Percentiles rank a stretch among this genome's conserved stretches.
These are phyloP conservation scores for Cystofilobasidium bisporidii DNA, from an alignment of 768 basidiomycete species.

Conservation along the genomic window DNA sequence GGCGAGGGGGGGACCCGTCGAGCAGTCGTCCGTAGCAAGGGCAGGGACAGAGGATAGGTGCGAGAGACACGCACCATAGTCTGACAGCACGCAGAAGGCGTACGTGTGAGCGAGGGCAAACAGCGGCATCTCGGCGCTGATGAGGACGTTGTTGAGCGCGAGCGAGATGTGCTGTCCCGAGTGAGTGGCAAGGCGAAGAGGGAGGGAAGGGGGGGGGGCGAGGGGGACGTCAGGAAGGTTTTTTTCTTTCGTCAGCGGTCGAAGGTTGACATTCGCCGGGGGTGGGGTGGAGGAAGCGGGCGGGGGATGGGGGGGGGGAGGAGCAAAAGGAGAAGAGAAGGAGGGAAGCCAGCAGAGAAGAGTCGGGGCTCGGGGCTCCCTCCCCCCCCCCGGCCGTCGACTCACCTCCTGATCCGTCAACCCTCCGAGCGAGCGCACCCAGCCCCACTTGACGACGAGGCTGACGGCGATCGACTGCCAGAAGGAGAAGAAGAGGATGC, in stretches of 20 bases:
- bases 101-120: slow-evolving; percentile 92
- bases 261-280: too few species aligned
- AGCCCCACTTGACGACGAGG: slow-evolving; percentile 70
- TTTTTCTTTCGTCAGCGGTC: too few species aligned
- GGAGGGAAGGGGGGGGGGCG: not conserved
- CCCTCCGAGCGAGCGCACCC: slow-evolving; percentile 66
- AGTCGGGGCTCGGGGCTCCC: too few species aligned
- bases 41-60: slow-evolving; percentile 50
- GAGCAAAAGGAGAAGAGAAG: not conserved
- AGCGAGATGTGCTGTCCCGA: slow-evolving; percentile 73
- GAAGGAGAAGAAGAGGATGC: slow-evolving; percentile 95
- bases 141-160: slow-evolving; percentile 77
- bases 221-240: not conserved
- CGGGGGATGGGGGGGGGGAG: not conserved
- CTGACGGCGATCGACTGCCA: slow-evolving; percentile 89
- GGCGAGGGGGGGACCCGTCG: not conserved
- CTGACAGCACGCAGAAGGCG: slow-evolving; percentile 57
- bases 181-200: too few species aligned
- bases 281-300: too few species aligned
- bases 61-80: slow-evolving; percentile 51
- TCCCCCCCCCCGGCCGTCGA: too few species aligned
- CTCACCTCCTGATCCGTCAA: slow-evolving; percentile 69
- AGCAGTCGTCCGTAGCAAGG: too few species aligned
- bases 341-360: not conserved
- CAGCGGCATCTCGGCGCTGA: slow-evolving; percentile 94